phyloP scores from a whole-genome alignment of 192 early-diverging fungal species.

The Radiomyces spectabilis region DNA sequence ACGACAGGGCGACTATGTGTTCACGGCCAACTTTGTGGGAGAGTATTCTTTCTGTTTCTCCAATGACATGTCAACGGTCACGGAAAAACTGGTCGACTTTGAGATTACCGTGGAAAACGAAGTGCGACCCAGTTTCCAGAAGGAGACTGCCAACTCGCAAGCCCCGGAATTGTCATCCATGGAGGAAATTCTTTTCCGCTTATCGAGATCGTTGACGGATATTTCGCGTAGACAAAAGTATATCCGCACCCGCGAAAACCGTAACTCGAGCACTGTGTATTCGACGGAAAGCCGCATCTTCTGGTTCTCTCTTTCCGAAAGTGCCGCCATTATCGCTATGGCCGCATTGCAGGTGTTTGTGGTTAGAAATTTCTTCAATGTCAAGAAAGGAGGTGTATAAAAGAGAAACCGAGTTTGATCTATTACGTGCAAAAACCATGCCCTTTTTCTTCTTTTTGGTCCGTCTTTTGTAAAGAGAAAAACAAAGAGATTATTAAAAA shows the following conservation, averaged over 20 bases:
- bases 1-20: slow-evolving; percentile 92
- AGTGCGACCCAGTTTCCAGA: slow-evolving; percentile 36
- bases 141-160: slow-evolving; percentile 26
- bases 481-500: too few relatives aligned
- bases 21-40: slow-evolving; percentile 76
- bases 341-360: slow-evolving; percentile 91
- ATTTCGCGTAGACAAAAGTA: slow-evolving; percentile 81
- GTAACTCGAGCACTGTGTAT: slow-evolving; percentile 85
- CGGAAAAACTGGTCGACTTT: slow-evolving; percentile 93
- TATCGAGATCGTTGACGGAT: slow-evolving; percentile 54
- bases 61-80: slow-evolving; percentile 90
- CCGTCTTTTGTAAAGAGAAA: too few relatives aligned
- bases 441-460: too few relatives aligned
- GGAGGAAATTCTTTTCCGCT: slow-evolving; percentile 52
- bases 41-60: slow-evolving; percentile 98
- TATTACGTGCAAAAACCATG: too few relatives aligned
- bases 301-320: slow-evolving; percentile 87
- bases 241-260: slow-evolving; percentile 84
- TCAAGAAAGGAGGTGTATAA: slow-evolving; percentile 53
- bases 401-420: too few relatives aligned
- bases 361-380: slow-evolving; percentile 87
- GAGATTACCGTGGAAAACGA: slow-evolving; percentile 93
- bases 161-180: slow-evolving; percentile 37
- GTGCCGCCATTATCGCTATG: slow-evolving; percentile 71
- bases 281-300: slow-evolving; percentile 83